Conservation (phyloP, 2,329 filamentous ascomycete genomes). For the Ascochyta rabiei region DNA sequence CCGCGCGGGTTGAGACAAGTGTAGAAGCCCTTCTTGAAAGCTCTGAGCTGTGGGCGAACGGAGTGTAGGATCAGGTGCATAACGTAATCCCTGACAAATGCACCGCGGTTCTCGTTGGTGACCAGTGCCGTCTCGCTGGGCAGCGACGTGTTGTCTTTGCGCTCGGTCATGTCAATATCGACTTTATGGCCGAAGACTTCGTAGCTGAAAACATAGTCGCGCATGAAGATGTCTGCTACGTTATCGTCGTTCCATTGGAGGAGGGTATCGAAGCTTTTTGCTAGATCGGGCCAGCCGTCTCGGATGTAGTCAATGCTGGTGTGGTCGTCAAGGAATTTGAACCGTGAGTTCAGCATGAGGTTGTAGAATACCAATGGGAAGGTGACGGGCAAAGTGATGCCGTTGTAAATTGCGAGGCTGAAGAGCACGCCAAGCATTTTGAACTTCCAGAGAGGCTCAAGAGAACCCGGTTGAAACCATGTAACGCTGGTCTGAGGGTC, state of each 20-base stretch:
- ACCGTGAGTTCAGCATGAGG: constrained; percentile 73
- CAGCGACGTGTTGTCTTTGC: background rate
- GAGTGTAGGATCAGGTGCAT: constrained; percentile 81
- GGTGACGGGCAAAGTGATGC: constrained; percentile 85
- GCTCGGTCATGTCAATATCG: constrained; percentile 60
- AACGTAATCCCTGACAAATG: constrained; percentile 85
- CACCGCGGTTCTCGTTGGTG: constrained; percentile 76
- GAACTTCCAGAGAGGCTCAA: constrained; percentile 87
- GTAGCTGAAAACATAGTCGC: constrained; percentile 86
- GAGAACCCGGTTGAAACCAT: constrained; percentile 84
- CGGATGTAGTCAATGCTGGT: constrained; percentile 70
- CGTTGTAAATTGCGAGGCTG: constrained; percentile 90
- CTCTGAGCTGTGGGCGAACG: constrained; percentile 75
- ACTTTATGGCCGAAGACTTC: constrained; percentile 61
- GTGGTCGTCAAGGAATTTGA: constrained; percentile 56
- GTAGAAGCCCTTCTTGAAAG: constrained; percentile 82
- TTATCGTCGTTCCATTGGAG: constrained; percentile 80
- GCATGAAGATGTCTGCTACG: constrained; percentile 80
- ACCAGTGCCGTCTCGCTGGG: constrained; percentile 70
- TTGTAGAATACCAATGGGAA: constrained; percentile 86
- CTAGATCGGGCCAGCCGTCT: constrained; percentile 88
- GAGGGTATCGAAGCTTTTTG: constrained; percentile 73
- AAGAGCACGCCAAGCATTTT: constrained; percentile 88
- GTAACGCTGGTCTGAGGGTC: constrained; percentile 78
- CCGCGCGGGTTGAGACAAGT: constrained; percentile 74